These are phyloP conservation scores for Gnaphalium uliginosum DNA, from an alignment of 129 eudicot genomes.

Conservation along the genomic window DNA sequence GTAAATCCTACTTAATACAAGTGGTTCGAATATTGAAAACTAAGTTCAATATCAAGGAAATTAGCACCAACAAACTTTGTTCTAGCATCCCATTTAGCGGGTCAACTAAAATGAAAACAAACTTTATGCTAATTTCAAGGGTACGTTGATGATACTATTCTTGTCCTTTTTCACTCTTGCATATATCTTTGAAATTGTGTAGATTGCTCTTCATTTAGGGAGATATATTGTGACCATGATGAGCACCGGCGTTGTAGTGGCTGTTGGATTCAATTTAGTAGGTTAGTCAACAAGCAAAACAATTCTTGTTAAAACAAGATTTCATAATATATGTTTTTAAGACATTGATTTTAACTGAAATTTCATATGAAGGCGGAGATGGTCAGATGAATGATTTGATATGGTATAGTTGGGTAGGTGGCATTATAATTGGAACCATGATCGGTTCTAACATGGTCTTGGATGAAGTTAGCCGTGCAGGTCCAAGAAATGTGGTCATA, in stretches of 20 bases:
- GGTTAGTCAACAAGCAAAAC: constrained; percentile 40
- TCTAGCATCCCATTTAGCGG: background rate
- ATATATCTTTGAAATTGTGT: constrained; percentile 14
- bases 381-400: constrained; percentile 79
- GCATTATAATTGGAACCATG: constrained; percentile 94
- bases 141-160: background rate
- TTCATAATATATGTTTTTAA: background rate
- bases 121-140: background rate
- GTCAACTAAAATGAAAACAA: too few species aligned
- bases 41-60: too few species aligned
- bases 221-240: constrained; percentile 91
- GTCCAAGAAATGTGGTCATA: constrained; percentile 91
- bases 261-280: constrained; percentile 71
- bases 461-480: constrained; percentile 91
- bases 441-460: constrained; percentile 94
- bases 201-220: constrained; percentile 84
- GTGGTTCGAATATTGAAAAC: too few species aligned
- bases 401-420: constrained; percentile 99
- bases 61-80: background rate
- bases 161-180: background rate
- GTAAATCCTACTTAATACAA: too few species aligned
- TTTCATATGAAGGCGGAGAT: constrained; percentile 69
- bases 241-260: constrained; percentile 87
- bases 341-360: background rate
- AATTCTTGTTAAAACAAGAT: background rate